phyloP scores from a whole-genome alignment of 257 asterid species.

The Petunia secreta region DNA sequence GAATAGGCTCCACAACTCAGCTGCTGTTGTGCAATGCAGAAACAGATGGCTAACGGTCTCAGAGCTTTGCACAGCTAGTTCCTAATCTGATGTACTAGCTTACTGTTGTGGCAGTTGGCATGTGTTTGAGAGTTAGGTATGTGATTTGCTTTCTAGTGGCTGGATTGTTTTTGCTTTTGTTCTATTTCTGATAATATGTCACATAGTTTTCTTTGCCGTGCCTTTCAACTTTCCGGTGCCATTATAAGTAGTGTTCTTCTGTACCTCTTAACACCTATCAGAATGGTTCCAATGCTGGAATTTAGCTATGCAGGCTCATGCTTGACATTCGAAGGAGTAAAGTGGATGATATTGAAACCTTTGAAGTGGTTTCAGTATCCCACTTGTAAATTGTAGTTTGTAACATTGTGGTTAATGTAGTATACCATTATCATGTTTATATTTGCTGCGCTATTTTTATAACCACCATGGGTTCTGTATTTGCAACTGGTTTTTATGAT shows the following conservation, averaged over 20 bases:
- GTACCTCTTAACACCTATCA: not conserved
- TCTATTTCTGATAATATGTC: not conserved
- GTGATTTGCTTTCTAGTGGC: not conserved
- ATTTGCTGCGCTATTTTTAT: not conserved
- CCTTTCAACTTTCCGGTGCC: not conserved
- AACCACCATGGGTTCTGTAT: not conserved
- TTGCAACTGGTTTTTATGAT: not conserved
- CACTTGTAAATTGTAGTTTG: not conserved
- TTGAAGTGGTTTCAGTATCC: not conserved
- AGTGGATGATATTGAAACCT: not conserved
- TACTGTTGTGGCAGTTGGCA: not conserved
- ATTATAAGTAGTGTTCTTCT: not conserved
- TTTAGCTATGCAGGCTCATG: not conserved
- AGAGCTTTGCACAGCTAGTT: not conserved
- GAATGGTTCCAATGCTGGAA: not conserved
- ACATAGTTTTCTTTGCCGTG: not conserved
- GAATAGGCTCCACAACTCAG: too few relatives aligned
- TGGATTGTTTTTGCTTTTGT: not conserved
- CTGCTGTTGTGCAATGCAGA: too few relatives aligned
- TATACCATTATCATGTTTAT: not conserved
- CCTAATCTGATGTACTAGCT: slow-evolving; percentile 2
- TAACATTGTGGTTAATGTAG: not conserved
- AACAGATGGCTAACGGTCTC: too few relatives aligned
- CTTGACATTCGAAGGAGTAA: not conserved
- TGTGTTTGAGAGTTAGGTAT: slow-evolving; percentile 3